Base-by-base conservation (phyloP, 257 asterid species). In the Solanum infundibuliforme region DNA sequence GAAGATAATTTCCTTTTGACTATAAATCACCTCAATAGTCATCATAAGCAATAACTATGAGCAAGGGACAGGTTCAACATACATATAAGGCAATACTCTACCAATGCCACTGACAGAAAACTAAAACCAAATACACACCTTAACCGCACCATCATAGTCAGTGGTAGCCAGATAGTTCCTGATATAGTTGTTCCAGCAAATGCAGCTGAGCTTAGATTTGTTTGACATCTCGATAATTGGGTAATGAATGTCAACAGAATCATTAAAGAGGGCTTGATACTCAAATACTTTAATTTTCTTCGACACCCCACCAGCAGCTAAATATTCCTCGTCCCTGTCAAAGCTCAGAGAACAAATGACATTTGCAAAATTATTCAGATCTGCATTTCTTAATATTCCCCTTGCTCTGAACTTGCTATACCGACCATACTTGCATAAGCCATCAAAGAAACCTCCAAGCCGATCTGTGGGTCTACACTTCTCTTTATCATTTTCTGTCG, bases 331-430 rank as follows among this genome's bases (percentile, higher is more conserved):
- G 87, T 96, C 99, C 68, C 98, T 96, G 87, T 97, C 98, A 89
- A 97, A 96, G 91, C 98, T 96, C 93, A 97, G 91, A 83, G 99
- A 95, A 88, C 98, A 96, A 86, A 97, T 95, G 87, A 97, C 99
- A 88, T 97, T 97, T 72, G 97, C 94, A 69, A 96, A 89, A 89
- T 89, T 96, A 83, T 90, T 94, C 85, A 95, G 91, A 86, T 96
- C 99, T 82, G 96, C 95, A 94, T 91, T 95, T 86, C 97, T 91
- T 92, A 95, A 46, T 62, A 94, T 85, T 88, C 98, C 99, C 83
- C 91, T 89, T 32, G 91, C 91, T 94, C 90, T 91, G 89, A 96
- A 93, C 83, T 91, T 94, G 86, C 87, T 94, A 87, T 95, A 94
- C 87, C 99, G 97, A 90, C 99, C 98, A 89, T 95, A 97, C 89